These are phyloP conservation scores for Candida tibetensis DNA, from an alignment of 805 yeast species.

Conservation along the genomic window DNA sequence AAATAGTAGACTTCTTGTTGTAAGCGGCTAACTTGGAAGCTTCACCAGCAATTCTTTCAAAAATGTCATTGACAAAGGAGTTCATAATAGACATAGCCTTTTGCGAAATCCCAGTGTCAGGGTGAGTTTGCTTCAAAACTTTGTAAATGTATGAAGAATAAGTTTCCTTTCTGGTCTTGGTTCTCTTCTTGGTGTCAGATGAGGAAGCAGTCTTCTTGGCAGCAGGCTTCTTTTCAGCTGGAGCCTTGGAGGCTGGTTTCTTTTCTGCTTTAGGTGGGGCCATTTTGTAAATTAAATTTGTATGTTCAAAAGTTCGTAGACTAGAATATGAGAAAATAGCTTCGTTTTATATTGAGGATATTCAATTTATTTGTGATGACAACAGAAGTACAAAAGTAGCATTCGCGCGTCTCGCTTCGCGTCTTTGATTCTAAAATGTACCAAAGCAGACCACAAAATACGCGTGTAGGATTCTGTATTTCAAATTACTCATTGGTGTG, in stretches of 20 bases:
- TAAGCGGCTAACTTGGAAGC: conserved; percentile 98
- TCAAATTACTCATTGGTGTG: conserved; percentile 1
- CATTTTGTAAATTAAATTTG: conserved; percentile 9
- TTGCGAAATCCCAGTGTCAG: conserved; percentile 99
- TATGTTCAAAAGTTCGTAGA: not conserved
- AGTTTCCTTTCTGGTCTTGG: conserved; percentile 96
- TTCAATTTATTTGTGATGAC: not conserved
- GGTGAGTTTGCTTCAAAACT: conserved; percentile 98
- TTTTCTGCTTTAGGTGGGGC: conserved; percentile 51
- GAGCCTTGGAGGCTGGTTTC: conserved; percentile 93
- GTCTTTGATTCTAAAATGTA: not conserved
- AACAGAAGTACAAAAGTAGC: not conserved
- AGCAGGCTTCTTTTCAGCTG: conserved; percentile 95
- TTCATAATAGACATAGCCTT: conserved; percentile 98
- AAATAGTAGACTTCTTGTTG: conserved; percentile 96
- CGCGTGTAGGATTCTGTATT: not conserved
- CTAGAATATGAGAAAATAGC: conserved; percentile 2
- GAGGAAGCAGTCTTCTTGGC: conserved; percentile 84
- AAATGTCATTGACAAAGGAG: conserved; percentile 96
- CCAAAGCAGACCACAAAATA: not conserved
- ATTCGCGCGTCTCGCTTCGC: not conserved
- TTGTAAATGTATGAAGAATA: conserved; percentile 98
- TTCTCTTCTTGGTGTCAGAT: conserved; percentile 83
- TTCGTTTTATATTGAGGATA: conserved; percentile 3
- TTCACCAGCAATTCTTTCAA: conserved; percentile 96